A percentile compares a stretch with the other conserved stretches of the same genome.
phyloP scores from a whole-genome alignment of 352 stramenopile genomes.

The Globisporangium carolinianum region DNA sequence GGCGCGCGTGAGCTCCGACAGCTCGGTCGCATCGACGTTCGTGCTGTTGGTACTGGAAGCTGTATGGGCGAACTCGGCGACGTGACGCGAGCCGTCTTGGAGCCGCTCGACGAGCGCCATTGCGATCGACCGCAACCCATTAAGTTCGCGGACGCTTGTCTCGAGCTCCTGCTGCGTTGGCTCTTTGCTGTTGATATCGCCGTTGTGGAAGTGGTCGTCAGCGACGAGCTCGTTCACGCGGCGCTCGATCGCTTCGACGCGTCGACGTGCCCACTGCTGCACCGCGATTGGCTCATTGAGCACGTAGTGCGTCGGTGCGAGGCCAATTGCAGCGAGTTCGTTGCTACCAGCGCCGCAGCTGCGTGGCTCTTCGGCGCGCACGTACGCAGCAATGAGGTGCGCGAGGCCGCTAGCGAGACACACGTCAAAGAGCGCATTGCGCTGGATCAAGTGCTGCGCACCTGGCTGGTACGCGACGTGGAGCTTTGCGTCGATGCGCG shows the following conservation, averaged over 20 bases:
- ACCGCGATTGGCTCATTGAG: slow-evolving; percentile 77
- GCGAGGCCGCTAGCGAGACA: slow-evolving; percentile 64
- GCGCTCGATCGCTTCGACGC: slow-evolving; percentile 49
- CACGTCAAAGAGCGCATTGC: slow-evolving; percentile 70
- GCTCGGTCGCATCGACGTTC: slow-evolving; percentile 60
- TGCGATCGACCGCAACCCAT: slow-evolving; percentile 53
- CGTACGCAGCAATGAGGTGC: slow-evolving; percentile 66
- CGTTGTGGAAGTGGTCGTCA: slow-evolving; percentile 35
- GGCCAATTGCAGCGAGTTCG: neutral
- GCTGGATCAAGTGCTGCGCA: slow-evolving; percentile 42
- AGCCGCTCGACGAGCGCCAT: slow-evolving; percentile 65
- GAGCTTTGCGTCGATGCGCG: slow-evolving; percentile 52
- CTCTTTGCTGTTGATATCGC: slow-evolving; percentile 18
- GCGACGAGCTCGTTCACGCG: slow-evolving; percentile 42
- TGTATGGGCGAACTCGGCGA: slow-evolving; percentile 24
- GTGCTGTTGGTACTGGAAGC: slow-evolving; percentile 3
- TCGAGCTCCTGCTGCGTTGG: slow-evolving; percentile 32
- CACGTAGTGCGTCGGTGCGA: slow-evolving; percentile 46
- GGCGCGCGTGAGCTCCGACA: slow-evolving; percentile 48
- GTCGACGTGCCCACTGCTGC: slow-evolving; percentile 64
- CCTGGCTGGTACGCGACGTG: slow-evolving; percentile 16
- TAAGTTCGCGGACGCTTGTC: slow-evolving; percentile 45
- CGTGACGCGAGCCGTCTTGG: slow-evolving; percentile 51
- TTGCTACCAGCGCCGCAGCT: neutral
- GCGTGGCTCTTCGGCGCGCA: slow-evolving; percentile 29